These are phyloP conservation scores for Cystobasidium tubakii DNA, from an alignment of 768 basidiomycete genomes.

Conservation along the genomic window DNA sequence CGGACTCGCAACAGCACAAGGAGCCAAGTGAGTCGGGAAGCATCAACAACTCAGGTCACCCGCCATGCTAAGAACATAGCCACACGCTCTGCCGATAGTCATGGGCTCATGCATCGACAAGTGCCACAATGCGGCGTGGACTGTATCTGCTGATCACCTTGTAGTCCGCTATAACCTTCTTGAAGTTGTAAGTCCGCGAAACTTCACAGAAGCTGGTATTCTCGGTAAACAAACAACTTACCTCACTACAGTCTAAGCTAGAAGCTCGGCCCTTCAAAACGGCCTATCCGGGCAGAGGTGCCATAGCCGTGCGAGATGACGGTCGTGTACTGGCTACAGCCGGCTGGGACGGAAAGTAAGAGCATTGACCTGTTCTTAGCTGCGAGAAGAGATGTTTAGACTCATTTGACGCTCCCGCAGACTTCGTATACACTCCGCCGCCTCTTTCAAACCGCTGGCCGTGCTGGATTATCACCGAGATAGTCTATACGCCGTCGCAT, in stretches of 20 bases:
- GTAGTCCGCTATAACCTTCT: slow-evolving; percentile 42
- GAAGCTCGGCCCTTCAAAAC: slow-evolving; percentile 28
- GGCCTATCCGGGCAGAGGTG: slow-evolving; percentile 44
- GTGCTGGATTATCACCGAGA: slow-evolving; percentile 75
- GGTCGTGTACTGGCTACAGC: slow-evolving; percentile 77
- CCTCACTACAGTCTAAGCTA: background rate
- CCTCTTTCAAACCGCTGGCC: slow-evolving; percentile 73
- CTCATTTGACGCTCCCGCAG: slow-evolving; percentile 53
- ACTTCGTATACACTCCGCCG: slow-evolving; percentile 74
- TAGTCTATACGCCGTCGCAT: slow-evolving; percentile 67
- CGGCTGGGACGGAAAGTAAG: slow-evolving; percentile 90
- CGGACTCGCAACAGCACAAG: slow-evolving; percentile 50
- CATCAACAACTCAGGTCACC: too few relatives aligned
- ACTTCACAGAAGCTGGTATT: too few relatives aligned
- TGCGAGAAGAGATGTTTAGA: too few relatives aligned
- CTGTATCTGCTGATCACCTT: slow-evolving; percentile 45
- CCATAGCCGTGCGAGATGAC: slow-evolving; percentile 67
- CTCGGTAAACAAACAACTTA: too few relatives aligned
- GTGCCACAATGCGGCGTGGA: slow-evolving; percentile 37
- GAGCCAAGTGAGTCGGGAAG: slow-evolving; percentile 49
- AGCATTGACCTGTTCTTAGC: too few relatives aligned
- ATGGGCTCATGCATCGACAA: slow-evolving; percentile 43
- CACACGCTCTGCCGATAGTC: slow-evolving; percentile 34
- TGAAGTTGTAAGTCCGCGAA: slow-evolving; percentile 27
- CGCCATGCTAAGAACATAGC: background rate